Base-by-base conservation (phyloP, 2,329 filamentous ascomycete species). In the Hypomyces rosellus region DNA sequence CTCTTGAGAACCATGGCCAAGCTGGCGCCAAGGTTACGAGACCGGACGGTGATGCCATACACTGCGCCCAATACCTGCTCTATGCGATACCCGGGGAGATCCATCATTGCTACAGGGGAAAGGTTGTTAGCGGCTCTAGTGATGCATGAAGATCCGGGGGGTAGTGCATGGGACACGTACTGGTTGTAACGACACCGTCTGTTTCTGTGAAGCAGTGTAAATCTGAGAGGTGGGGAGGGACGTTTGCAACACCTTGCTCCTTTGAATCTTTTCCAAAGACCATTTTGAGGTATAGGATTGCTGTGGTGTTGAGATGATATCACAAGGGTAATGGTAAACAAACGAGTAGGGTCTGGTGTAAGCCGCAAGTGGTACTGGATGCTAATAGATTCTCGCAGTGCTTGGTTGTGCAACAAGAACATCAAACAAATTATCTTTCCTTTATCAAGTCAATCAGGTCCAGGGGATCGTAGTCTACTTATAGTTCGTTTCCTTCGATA, bases 161-260 rank as follows among this genome's bases (percentile, higher is more conserved):
- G 34, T 20, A 36, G 30, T 18, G 16, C 20, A 15, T 3, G 13
- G 25, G 8, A 52, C 63, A 37, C 8, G 37, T 53, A 68, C 69
- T 84, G 0, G 77, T 77, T 1, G 78, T 82, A 55, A 84, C 76
- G 49, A 84, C 72, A 36, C 80, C 80, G 44, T 78, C 73, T 7
- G 81, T 84, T 59, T 84, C 81, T 37, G 77, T 77, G 64, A 80
- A 82, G 68, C 78, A 82, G 63, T 78, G 74, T 7, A 78, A 64
- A 55, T 78, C 75, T 0, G 71, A 73, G 7, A 75, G 53, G 39
- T 68, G 61, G 2, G 68, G 63, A 7, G 72, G 70, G 36, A 74
- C 56, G 41, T 68, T 51, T 34, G 69, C 70, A 3, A 63, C 56
- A 36, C 66, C 63, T 5, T 59, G 60, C 9, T 57, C 52, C 38